phyloP scores from a whole-genome alignment of 2,329 filamentous ascomycete genomes.

The Xylaria digitata region DNA sequence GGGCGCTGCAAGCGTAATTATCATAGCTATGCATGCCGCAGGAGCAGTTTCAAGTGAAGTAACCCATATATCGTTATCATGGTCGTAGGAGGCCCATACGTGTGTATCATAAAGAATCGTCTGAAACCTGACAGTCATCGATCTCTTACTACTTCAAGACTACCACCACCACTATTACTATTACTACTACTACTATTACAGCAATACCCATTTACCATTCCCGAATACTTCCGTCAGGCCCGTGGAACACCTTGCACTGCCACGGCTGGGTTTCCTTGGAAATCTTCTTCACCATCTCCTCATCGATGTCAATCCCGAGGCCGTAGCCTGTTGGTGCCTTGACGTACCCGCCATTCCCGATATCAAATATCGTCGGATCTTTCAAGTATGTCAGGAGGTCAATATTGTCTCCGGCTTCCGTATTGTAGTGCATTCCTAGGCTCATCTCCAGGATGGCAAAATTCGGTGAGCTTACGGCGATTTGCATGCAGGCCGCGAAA shows the following conservation, averaged over 20 bases:
- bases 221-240: constrained; percentile 49
- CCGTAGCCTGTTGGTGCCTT: constrained; percentile 69
- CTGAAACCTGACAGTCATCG: too few relatives aligned
- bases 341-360: constrained; percentile 72
- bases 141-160: background rate
- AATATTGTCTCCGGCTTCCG: constrained; percentile 59
- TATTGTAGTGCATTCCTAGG: constrained; percentile 83
- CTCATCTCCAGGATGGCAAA: constrained; percentile 84
- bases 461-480: constrained; percentile 70
- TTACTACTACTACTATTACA: too few relatives aligned
- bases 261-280: constrained; percentile 70
- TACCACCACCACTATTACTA: too few relatives aligned
- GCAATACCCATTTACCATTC: constrained; percentile 34
- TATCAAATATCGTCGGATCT: constrained; percentile 72
- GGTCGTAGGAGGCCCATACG: too few relatives aligned
- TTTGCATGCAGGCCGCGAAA: constrained; percentile 76
- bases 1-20: too few relatives aligned
- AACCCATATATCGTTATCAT: too few relatives aligned
- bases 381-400: constrained; percentile 75
- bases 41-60: too few relatives aligned
- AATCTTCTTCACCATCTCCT: constrained; percentile 71
- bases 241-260: constrained; percentile 74
- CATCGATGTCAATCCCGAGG: constrained; percentile 77
- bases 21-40: too few relatives aligned
- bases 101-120: too few relatives aligned